Percentiles rank a stretch among this genome's conserved stretches.
phyloP scores from a whole-genome alignment of 202 grass and related monocot genomes.

The Digitaria exilis region DNA sequence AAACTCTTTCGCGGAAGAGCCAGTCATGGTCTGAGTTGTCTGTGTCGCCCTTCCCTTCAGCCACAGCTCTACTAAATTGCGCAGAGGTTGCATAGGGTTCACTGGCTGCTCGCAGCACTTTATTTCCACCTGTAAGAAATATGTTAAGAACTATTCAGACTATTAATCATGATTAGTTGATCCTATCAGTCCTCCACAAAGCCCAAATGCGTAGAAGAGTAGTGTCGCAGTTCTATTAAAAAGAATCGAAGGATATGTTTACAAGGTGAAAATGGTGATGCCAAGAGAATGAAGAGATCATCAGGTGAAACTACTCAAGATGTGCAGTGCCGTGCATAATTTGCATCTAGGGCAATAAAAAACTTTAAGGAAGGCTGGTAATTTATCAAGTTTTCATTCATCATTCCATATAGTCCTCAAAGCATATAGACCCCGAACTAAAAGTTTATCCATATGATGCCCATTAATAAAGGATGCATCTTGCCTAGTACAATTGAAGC shows the following conservation, averaged over 20 bases:
- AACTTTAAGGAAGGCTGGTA: background rate
- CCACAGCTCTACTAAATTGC: slow-evolving; percentile 70
- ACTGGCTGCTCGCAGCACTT: slow-evolving; percentile 59
- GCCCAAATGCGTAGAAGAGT: background rate
- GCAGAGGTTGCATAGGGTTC: slow-evolving; percentile 52
- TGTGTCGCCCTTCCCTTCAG: slow-evolving; percentile 45
- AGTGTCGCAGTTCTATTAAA: background rate
- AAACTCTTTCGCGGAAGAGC: slow-evolving; percentile 61
- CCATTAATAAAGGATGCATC: background rate
- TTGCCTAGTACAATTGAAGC: background rate
- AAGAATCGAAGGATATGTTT: background rate
- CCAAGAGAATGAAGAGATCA: background rate
- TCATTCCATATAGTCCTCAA: background rate
- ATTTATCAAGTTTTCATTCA: background rate
- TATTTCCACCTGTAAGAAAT: slow-evolving; percentile 67
- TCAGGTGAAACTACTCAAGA: background rate
- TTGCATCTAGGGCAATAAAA: background rate
- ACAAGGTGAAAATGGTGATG: background rate
- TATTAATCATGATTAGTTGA: background rate
- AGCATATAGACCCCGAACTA: background rate
- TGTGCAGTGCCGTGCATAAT: background rate
- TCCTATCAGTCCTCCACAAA: background rate
- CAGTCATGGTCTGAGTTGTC: slow-evolving; percentile 45
- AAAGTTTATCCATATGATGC: background rate
- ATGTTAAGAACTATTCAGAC: slow-evolving; percentile 24